Evolutionary conservation across 2,329 filamentous ascomycete species (phyloP), one percentile per base, ranked within the genome.

Genomic region (Incumbomyces lentus): DNA sequence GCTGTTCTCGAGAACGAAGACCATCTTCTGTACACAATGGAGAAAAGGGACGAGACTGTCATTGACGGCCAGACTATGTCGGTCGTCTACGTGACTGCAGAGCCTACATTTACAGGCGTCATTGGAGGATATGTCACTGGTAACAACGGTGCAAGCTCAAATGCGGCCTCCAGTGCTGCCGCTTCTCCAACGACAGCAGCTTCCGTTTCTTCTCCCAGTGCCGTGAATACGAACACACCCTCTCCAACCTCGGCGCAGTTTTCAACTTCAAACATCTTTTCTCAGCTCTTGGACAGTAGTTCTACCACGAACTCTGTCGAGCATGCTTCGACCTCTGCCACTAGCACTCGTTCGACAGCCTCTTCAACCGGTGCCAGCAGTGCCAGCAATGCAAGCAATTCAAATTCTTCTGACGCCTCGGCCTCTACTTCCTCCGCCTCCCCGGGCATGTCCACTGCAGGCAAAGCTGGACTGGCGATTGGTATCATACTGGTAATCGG

Each of bases 401-500:
- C 51, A 11, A 48, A 47, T 19, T 46, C 53, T 2, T 47, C 50
- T 13, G 37, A 29, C 35, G 41, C 47, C 22, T 33, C 40, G 13
- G 37, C 44, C 18, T 43, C 46, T 13, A 40, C 40, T 33, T 49
- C 45, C 6, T 52, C 61, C 14, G 50, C 54, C 12, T 60, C 64
- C n/a, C 50, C 51, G 14, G 69, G 68, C 13, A 58, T 74, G 50
- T 64, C 66, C 2, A 59, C 60, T 13, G 68, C 68, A 43, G 70
- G 67, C 26, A 92, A 87, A 65, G 89, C 87, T 36, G 92, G 92
- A 50, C 76, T 95, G 51, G 86, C 83, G 5, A 81, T 95, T 60
- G 89, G 88, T 59, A 78, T 93, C 40, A 66, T 95, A 29, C 71
- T 82, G 6, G 78, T 77, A 40, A 57, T 95, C 19, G 76, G 82